phyloP scores from a whole-genome alignment of 352 stramenopile species.

The Blastocystis sp. region DNA sequence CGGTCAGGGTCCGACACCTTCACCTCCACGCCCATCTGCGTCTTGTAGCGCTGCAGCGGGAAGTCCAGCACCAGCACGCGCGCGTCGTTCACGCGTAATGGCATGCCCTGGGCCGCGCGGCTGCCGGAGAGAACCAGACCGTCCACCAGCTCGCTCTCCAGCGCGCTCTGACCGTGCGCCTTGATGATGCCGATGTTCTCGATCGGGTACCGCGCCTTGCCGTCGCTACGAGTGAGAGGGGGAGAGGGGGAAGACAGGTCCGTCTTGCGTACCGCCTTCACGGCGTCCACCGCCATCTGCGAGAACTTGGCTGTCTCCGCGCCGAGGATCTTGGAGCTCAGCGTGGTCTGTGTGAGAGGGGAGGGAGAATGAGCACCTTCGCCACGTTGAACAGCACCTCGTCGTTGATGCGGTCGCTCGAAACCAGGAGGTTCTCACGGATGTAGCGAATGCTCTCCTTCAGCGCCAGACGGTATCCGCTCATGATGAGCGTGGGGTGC shows the following conservation, averaged over 20 bases:
- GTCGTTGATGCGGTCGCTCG: slow-evolving; percentile 80
- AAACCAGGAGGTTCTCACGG: slow-evolving; percentile 90
- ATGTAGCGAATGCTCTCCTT: slow-evolving; percentile 93
- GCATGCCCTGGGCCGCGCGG: slow-evolving; percentile 91
- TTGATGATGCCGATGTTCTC: slow-evolving; percentile 98
- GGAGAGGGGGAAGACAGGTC: background rate
- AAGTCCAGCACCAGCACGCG: slow-evolving; percentile 96
- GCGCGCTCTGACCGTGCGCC: slow-evolving; percentile 76
- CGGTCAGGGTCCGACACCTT: slow-evolving; percentile 65
- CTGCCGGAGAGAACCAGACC: slow-evolving; percentile 93
- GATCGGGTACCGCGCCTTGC: slow-evolving; percentile 81
- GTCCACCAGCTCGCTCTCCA: slow-evolving; percentile 76
- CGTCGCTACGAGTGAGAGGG: slow-evolving; percentile 43
- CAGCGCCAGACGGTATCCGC: slow-evolving; percentile 92
- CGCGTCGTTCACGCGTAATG: slow-evolving; percentile 76
- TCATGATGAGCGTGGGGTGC: slow-evolving; percentile 96
- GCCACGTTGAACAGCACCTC: slow-evolving; percentile 85
- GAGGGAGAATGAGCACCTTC: slow-evolving; percentile 46
- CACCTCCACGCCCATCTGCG: slow-evolving; percentile 84
- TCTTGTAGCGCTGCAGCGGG: slow-evolving; percentile 91
- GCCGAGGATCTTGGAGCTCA: slow-evolving; percentile 97
- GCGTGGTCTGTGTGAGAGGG: slow-evolving; percentile 81
- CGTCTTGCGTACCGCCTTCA: slow-evolving; percentile 85
- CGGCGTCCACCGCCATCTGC: slow-evolving; percentile 88
- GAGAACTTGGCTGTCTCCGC: slow-evolving; percentile 91